Conservation (phyloP, 129 eudicot species). For the Heracleum sosnowskyi region DNA sequence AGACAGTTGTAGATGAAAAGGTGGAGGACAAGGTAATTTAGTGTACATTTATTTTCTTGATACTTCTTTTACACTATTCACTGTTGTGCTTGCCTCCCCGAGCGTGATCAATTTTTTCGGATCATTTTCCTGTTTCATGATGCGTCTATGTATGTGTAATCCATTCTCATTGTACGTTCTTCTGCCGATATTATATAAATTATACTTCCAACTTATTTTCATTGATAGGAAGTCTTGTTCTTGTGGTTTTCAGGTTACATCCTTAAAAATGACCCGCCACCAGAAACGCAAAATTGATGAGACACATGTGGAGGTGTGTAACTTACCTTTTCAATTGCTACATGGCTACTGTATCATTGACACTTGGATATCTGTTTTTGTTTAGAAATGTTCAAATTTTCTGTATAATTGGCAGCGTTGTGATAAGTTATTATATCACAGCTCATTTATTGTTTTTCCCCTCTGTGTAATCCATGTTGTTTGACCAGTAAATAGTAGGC, state of each 20-base stretch:
- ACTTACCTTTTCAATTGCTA: neutral
- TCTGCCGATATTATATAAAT: neutral
- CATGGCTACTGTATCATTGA: neutral
- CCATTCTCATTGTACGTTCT: neutral
- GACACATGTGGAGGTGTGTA: constrained; percentile 85
- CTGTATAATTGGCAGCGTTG: neutral
- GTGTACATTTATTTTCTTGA: neutral
- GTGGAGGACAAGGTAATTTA: constrained; percentile 95
- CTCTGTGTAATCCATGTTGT: neutral
- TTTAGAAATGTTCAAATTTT: neutral
- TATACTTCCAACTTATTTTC: neutral
- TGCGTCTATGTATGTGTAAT: neutral
- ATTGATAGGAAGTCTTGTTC: constrained; percentile 4
- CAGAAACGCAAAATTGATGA: constrained; percentile 98
- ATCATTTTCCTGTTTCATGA: neutral
- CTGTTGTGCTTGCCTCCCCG: neutral
- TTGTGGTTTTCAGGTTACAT: constrained; percentile 55
- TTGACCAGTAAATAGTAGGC: neutral
- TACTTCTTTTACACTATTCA: constrained; percentile 1
- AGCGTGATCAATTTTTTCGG: neutral
- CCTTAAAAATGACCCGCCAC: constrained; percentile 96
- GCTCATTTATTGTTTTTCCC: neutral
- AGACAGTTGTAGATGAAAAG: constrained; percentile 89
- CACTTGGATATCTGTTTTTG: neutral
- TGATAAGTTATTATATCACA: neutral